Evolutionary conservation across 805 yeast genomes (phyloP).

Genomic region (Ogataea pilisensis): DNA sequence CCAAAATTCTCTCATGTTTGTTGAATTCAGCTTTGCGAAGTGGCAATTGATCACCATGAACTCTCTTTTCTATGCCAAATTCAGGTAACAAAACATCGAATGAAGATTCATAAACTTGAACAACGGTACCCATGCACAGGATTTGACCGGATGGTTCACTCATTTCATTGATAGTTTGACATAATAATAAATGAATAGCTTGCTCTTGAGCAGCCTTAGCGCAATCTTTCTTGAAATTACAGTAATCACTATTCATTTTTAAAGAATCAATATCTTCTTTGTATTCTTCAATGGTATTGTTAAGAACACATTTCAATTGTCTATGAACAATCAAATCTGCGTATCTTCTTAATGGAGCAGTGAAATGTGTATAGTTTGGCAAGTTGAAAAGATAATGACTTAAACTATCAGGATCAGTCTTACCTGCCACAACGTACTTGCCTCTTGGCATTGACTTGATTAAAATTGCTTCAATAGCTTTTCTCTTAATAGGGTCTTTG

Average conservation of each 20-base stretch:
- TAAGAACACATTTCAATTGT: slow-evolving; percentile 70
- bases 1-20: slow-evolving; percentile 60
- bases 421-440: slow-evolving; percentile 84
- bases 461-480: slow-evolving; percentile 73
- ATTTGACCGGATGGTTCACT: slow-evolving; percentile 72
- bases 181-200: slow-evolving; percentile 79
- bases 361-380: slow-evolving; percentile 89
- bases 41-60: slow-evolving; percentile 96
- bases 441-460: slow-evolving; percentile 82
- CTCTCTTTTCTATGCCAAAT: slow-evolving; percentile 91
- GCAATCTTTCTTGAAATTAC: slow-evolving; percentile 93
- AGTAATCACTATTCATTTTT: slow-evolving; percentile 82
- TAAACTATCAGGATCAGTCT: slow-evolving; percentile 70
- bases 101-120: slow-evolving; percentile 93
- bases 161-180: slow-evolving; percentile 79
- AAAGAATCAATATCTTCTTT: slow-evolving; percentile 61
- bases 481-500: slow-evolving; percentile 57
- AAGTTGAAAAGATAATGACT: slow-evolving; percentile 78
- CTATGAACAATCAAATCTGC: slow-evolving; percentile 92
- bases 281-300: slow-evolving; percentile 35
- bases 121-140: slow-evolving; percentile 77
- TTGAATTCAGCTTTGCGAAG: slow-evolving; percentile 89
- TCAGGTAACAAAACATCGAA: slow-evolving; percentile 92
- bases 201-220: slow-evolving; percentile 92
- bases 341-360: slow-evolving; percentile 88